Base-by-base conservation (phyloP, 2,329 filamentous ascomycete genomes). In the Phyllosticta capitalensis region DNA sequence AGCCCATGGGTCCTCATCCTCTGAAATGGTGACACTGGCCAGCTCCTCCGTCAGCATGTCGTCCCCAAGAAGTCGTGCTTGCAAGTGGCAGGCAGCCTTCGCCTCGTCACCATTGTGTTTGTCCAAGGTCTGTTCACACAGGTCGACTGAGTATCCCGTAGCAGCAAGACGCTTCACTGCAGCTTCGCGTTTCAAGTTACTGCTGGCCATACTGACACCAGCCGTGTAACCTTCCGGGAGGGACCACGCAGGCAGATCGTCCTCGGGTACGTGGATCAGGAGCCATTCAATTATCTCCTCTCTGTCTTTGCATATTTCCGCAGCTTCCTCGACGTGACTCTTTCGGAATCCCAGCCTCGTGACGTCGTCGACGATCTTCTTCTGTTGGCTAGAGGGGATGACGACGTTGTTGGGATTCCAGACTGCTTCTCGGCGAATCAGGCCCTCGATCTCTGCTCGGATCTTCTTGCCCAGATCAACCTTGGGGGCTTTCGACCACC, bases 261-360 rank as follows among this genome's bases (percentile, higher is more conserved):
- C 94, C 70, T 99, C 94, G 1, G 94, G 94, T 2, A 99, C 91
- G 73, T 99, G 92, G 56, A 97, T 92, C 54, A 99, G 81, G 17
- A 99, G 81, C 94, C 94, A 99, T 71, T 97, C 92, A 2, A 99
- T 80, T 17, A 90, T 87, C 74, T 99, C 94, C 70, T 96, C 92
- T 28, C 88, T 82, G 70, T 96, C 91, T 72, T 92, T 95, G 76
- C 92, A 96, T 67, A 92, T 85, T 52, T 84, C 84, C 0, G 89
- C 83, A 9, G 94, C 92, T 74, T 99, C 94, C 68, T 95, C 85
- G 49, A 92, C 83, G 69, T 99, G 94, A 67, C 88, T 95, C 66
- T 80, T 81, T n/a, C 92, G 85, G 72, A 99, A 99, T 0, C 90
- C 92, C 55, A 95, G 80, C n/a, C 79, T 82, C 21, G 79, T 80